These are phyloP conservation scores for Lojkania enalia DNA, from an alignment of 2,329 filamentous ascomycete species.

Conservation along the genomic window DNA sequence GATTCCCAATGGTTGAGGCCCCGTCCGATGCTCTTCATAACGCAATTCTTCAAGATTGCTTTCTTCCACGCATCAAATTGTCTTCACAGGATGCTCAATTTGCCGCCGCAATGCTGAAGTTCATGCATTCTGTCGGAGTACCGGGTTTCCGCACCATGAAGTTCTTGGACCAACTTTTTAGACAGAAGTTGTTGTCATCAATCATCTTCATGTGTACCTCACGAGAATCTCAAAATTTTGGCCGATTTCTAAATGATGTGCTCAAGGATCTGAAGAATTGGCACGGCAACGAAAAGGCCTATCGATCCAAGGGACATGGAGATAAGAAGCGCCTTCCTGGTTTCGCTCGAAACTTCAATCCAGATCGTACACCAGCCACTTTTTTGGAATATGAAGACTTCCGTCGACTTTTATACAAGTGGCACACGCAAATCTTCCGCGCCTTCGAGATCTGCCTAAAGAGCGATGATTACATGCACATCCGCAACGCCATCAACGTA, in stretches of 20 bases:
- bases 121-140: slow-evolving; percentile 80
- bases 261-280: slow-evolving; percentile 79
- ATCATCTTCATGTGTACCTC: slow-evolving; percentile 89
- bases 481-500: slow-evolving; percentile 90
- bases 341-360: slow-evolving; percentile 74
- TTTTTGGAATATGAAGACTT: slow-evolving; percentile 86
- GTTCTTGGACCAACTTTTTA: slow-evolving; percentile 82
- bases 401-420: slow-evolving; percentile 81
- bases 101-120: slow-evolving; percentile 82
- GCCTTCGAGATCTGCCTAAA: slow-evolving; percentile 82
- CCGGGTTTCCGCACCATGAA: slow-evolving; percentile 86
- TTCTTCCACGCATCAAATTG: slow-evolving; percentile 83
- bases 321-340: slow-evolving; percentile 68
- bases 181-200: slow-evolving; percentile 75
- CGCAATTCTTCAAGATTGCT: slow-evolving; percentile 82
- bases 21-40: slow-evolving; percentile 66
- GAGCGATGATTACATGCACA: slow-evolving; percentile 93
- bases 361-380: slow-evolving; percentile 68
- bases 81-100: slow-evolving; percentile 89
- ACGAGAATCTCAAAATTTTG: slow-evolving; percentile 90
- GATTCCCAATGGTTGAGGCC: slow-evolving; percentile 61
- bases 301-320: slow-evolving; percentile 64
- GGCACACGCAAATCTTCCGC: slow-evolving; percentile 80
- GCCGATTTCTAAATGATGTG: slow-evolving; percentile 82
- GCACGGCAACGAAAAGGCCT: slow-evolving; percentile 76